These are phyloP conservation scores for Rossbeevera mucosa DNA, from an alignment of 768 basidiomycete species.

Conservation along the genomic window DNA sequence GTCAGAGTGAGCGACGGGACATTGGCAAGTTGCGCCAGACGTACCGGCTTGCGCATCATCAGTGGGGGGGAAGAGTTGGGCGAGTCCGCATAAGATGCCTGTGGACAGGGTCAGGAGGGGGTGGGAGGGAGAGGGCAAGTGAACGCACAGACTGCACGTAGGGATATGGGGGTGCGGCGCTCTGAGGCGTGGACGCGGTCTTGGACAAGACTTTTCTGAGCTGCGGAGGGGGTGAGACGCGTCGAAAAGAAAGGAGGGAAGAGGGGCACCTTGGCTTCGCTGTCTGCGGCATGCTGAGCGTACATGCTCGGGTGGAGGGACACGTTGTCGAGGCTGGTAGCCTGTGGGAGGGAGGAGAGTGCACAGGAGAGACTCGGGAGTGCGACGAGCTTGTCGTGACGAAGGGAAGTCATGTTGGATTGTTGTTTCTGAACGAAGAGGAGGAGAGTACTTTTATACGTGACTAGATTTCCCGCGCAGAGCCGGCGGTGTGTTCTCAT, in stretches of 20 bases:
- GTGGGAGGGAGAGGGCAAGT: not conserved
- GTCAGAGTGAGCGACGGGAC: not conserved
- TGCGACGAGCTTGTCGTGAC: slow-evolving; percentile 56
- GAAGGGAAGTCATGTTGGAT: slow-evolving; percentile 22
- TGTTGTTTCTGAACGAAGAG: not conserved
- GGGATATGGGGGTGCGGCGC: slow-evolving; percentile 28
- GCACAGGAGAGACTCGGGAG: slow-evolving; percentile 70
- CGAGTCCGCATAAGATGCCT: slow-evolving; percentile 38
- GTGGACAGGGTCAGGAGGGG: slow-evolving; percentile 7
- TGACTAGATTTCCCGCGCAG: slow-evolving; percentile 1
- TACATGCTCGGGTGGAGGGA: slow-evolving; percentile 68
- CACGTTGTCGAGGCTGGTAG: slow-evolving; percentile 63
- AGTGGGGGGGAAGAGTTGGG: slow-evolving; percentile 40
- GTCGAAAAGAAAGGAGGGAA: not conserved
- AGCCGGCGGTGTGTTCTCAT: slow-evolving; percentile 17
- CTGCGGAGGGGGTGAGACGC: slow-evolving; percentile 28
- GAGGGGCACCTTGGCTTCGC: slow-evolving; percentile 66
- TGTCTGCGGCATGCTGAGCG: slow-evolving; percentile 61
- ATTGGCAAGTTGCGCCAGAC: slow-evolving; percentile 10
- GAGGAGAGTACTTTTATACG: slow-evolving; percentile 16
- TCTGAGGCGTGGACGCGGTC: slow-evolving; percentile 37
- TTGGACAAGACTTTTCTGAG: slow-evolving; percentile 62
- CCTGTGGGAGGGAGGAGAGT: slow-evolving; percentile 65
- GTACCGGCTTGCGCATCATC: slow-evolving; percentile 55
- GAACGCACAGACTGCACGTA: slow-evolving; percentile 38